Conservation (phyloP, 2,329 filamentous ascomycete genomes). For the Sarocladiaceae sp. region DNA sequence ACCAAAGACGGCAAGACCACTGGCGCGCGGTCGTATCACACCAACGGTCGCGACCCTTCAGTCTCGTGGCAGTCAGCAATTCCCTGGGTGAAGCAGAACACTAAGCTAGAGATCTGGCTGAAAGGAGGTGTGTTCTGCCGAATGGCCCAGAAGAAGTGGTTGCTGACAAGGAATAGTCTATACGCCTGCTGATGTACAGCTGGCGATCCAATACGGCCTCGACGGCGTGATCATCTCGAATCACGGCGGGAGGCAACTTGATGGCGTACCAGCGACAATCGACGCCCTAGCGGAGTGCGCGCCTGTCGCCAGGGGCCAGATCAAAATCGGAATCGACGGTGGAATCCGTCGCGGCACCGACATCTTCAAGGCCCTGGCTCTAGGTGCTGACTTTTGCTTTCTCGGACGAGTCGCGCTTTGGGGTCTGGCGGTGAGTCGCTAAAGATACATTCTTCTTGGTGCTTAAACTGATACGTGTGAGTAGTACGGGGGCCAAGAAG, state of each 20-base stretch:
- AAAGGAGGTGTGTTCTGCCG: not conserved
- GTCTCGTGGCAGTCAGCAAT: slow-evolving; percentile 40
- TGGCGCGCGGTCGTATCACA: slow-evolving; percentile 19
- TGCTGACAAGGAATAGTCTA: slow-evolving; percentile 5
- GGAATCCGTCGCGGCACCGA: slow-evolving; percentile 13
- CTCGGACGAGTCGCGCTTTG: slow-evolving; percentile 25
- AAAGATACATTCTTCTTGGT: not conserved
- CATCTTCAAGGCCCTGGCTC: slow-evolving; percentile 21
- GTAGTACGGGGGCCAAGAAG: slow-evolving; percentile 22
- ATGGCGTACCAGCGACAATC: slow-evolving; percentile 14
- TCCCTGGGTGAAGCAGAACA: slow-evolving; percentile 38
- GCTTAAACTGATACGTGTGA: slow-evolving; percentile 4
- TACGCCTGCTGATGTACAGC: slow-evolving; percentile 15
- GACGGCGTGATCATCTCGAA: slow-evolving; percentile 17
- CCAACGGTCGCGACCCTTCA: slow-evolving; percentile 15
- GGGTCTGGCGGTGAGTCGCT: slow-evolving; percentile 9
- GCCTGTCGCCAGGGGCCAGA: not conserved
- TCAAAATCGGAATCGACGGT: slow-evolving; percentile 8
- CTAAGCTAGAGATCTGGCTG: slow-evolving; percentile 38
- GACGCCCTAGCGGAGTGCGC: slow-evolving; percentile 13
- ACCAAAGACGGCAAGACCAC: slow-evolving; percentile 23
- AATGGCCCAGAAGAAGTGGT: not conserved
- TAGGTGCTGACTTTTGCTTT: slow-evolving; percentile 21
- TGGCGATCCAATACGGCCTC: slow-evolving; percentile 14
- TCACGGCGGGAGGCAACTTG: slow-evolving; percentile 17